Evolutionary conservation across 768 basidiomycete genomes (phyloP).

Genomic region (Mrakia blollopis): DNA sequence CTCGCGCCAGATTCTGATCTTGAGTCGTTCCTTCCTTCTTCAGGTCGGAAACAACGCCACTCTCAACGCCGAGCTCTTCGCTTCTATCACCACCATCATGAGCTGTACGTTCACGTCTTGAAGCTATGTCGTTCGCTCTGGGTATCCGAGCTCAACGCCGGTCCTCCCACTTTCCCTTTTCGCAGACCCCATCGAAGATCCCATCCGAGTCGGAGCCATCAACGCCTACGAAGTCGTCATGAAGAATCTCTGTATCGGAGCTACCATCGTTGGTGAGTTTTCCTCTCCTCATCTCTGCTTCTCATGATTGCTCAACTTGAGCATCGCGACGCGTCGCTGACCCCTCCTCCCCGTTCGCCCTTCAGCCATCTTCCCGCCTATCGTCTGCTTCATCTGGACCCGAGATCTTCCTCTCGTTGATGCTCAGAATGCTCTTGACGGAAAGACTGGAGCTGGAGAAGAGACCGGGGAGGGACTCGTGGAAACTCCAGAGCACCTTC

Average conservation of each 20-base stretch:
- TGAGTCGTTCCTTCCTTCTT: not conserved
- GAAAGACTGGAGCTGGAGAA: conserved; percentile 39
- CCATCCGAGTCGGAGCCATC: conserved; percentile 62
- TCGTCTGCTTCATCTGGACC: conserved; percentile 59
- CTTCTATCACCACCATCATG: conserved; percentile 54
- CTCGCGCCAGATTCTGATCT: not conserved
- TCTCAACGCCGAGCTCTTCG: conserved; percentile 53
- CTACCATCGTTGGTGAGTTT: conserved; percentile 54
- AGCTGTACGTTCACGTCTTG: conserved; percentile 29
- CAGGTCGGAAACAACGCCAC: conserved; percentile 46
- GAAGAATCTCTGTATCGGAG: conserved; percentile 51
- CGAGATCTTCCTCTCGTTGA: conserved; percentile 62
- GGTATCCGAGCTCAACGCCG: not conserved
- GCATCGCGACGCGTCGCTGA: conserved; percentile 40
- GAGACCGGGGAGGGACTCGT: conserved; percentile 31
- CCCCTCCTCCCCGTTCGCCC: conserved; percentile 29
- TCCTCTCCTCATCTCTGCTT: conserved; percentile 60
- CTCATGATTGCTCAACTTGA: not conserved
- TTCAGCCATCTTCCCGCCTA: conserved; percentile 55
- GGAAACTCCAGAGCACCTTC: not conserved
- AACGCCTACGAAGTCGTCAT: conserved; percentile 49
- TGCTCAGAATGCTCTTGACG: conserved; percentile 65
- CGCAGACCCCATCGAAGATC: conserved; percentile 47
- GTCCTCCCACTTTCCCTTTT: not conserved
- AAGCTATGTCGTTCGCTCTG: not conserved